These are phyloP conservation scores for Metschnikowia chrysomelidarum DNA, from an alignment of 805 yeast genomes.

Conservation along the genomic window DNA sequence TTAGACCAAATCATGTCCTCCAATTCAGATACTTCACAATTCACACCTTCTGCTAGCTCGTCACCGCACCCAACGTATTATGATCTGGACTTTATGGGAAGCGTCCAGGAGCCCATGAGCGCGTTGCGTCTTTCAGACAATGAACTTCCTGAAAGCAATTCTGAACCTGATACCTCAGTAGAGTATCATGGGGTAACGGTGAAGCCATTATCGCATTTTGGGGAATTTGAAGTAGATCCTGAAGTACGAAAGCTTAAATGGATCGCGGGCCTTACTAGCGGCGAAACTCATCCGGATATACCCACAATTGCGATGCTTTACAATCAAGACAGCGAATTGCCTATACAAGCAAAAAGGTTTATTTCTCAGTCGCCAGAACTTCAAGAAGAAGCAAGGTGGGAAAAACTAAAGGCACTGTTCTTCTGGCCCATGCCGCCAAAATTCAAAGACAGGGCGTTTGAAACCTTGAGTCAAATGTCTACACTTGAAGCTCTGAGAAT, in stretches of 20 bases:
- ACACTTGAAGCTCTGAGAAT: conserved; percentile 7
- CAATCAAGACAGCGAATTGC: conserved; percentile 1
- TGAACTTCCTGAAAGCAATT: too few species aligned
- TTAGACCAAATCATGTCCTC: too few species aligned
- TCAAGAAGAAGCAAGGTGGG: conserved; percentile 8
- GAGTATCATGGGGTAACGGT: background rate
- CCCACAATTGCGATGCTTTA: conserved; percentile 5
- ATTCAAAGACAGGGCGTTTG: background rate
- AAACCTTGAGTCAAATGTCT: background rate
- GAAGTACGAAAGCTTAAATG: background rate
- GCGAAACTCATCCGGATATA: conserved; percentile 4
- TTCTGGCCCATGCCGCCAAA: background rate
- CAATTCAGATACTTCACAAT: too few species aligned
- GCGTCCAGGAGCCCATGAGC: too few species aligned
- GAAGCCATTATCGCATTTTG: conserved; percentile 4
- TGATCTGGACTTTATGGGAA: too few species aligned
- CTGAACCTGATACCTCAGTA: too few species aligned
- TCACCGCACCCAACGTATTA: too few species aligned
- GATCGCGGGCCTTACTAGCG: conserved; percentile 4
- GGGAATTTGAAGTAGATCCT: background rate
- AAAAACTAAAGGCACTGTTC: conserved; percentile 4
- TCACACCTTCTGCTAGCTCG: too few species aligned
- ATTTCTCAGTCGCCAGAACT: conserved; percentile 3
- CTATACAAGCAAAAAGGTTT: conserved; percentile 2
- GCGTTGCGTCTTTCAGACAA: too few species aligned